phyloP scores from a whole-genome alignment of 2,329 filamentous ascomycete species.

The Penicillium sp. region DNA sequence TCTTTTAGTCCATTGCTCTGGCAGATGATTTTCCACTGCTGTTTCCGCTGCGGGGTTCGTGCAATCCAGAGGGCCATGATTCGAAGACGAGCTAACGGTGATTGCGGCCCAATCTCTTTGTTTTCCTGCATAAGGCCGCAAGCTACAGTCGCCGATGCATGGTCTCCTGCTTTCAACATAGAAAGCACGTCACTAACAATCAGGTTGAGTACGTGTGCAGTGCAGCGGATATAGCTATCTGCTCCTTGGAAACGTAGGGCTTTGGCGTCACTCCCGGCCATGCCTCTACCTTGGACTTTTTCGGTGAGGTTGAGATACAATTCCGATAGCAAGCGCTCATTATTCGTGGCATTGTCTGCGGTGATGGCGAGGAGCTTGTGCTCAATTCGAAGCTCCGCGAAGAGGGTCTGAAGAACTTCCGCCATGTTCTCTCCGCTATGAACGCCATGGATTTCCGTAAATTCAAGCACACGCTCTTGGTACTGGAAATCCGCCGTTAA shows the following conservation, averaged over 20 bases:
- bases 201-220: slow-evolving; percentile 15
- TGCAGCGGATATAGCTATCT: slow-evolving; percentile 12
- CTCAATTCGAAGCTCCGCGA: slow-evolving; percentile 7
- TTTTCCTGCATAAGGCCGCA: slow-evolving; percentile 1
- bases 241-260: background rate
- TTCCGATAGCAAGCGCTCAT: background rate
- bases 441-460: slow-evolving; percentile 11
- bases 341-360: slow-evolving; percentile 1
- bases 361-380: slow-evolving; percentile 6
- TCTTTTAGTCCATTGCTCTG: background rate
- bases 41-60: slow-evolving; percentile 10
- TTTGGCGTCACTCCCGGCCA: too few relatives aligned
- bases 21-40: slow-evolving; percentile 13
- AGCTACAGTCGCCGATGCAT: slow-evolving; percentile 8
- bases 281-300: background rate
- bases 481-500: slow-evolving; percentile 15
- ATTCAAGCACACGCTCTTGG: slow-evolving; percentile 13
- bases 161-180: slow-evolving; percentile 9
- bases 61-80: slow-evolving; percentile 13
- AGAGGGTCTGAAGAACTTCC: slow-evolving; percentile 4
- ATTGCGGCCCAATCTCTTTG: background rate
- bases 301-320: background rate
- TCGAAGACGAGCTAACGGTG: slow-evolving; percentile 4
- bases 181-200: slow-evolving; percentile 16
- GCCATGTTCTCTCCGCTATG: slow-evolving; percentile 16